These are phyloP conservation scores for Colletotrichum simmondsii DNA, from an alignment of 2,329 filamentous ascomycete genomes.

Conservation along the genomic window DNA sequence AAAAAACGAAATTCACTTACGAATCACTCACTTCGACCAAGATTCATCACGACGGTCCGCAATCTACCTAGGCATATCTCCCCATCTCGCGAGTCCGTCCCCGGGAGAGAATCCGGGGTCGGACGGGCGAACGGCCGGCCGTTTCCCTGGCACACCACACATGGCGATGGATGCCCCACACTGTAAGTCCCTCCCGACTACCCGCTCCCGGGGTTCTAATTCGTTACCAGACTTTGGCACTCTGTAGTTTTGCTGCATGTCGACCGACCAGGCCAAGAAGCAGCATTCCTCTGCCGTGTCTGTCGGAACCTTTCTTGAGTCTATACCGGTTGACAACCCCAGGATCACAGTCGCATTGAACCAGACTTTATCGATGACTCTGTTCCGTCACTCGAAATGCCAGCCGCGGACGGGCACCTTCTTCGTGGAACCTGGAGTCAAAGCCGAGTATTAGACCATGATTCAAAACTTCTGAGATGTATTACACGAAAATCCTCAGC, in stretches of 20 bases:
- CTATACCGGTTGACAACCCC: neutral
- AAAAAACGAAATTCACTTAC: no score
- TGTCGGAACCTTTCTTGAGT: conserved; percentile 11
- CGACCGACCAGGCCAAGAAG: neutral
- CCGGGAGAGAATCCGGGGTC: conserved; percentile 18
- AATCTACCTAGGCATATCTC: neutral
- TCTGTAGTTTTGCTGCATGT: conserved; percentile 9
- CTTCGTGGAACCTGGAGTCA: neutral
- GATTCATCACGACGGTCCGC: no score
- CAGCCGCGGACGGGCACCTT: conserved; percentile 2
- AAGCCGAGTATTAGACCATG: no score
- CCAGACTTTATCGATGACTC: neutral
- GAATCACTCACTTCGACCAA: no score
- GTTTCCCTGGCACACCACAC: conserved; percentile 1
- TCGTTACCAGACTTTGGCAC: conserved; percentile 17
- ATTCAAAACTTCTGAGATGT: no score
- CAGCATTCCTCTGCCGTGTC: conserved; percentile 22
- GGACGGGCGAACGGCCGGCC: conserved; percentile 4
- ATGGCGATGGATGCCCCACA: neutral
- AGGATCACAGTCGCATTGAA: conserved; percentile 16
- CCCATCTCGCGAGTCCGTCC: neutral
- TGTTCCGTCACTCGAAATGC: conserved; percentile 8
- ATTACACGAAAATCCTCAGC: no score
- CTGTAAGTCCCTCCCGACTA: conserved; percentile 8
- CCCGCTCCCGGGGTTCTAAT: conserved; percentile 10